Evolutionary conservation across 331 rosid genomes (phyloP).

Genomic region (Cydonia oblonga): DNA sequence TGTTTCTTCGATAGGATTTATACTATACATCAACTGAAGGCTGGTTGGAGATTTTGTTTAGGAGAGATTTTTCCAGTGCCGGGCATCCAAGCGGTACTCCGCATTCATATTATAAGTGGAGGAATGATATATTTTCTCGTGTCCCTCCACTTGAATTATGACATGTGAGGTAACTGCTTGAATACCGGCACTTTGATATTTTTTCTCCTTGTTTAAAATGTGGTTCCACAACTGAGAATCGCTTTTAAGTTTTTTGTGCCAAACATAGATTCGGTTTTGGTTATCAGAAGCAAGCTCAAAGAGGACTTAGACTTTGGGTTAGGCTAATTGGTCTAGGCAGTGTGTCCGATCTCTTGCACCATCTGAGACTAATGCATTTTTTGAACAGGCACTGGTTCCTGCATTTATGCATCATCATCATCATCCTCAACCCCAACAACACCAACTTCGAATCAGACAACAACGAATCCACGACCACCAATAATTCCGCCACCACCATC

Average conservation of each 20-base stretch:
- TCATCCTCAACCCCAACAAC: conserved; percentile 6
- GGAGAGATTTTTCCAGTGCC: too few relatives aligned
- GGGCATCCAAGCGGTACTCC: too few relatives aligned
- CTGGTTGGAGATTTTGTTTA: too few relatives aligned
- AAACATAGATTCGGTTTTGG: neutral
- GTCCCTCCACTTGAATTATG: too few relatives aligned
- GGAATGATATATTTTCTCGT: too few relatives aligned
- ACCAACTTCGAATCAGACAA: conserved; percentile 3
- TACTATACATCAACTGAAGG: too few relatives aligned
- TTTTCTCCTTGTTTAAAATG: too few relatives aligned
- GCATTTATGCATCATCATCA: conserved; percentile 48
- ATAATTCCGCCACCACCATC: conserved; percentile 9
- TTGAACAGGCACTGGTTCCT: conserved; percentile 64
- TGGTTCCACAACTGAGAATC: fast-evolving
- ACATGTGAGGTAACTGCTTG: too few relatives aligned
- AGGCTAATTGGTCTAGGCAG: neutral
- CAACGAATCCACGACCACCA: conserved; percentile 15
- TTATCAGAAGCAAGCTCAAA: neutral
- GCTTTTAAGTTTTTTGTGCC: neutral
- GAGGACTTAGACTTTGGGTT: neutral
- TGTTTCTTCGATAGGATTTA: neutral
- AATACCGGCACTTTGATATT: too few relatives aligned
- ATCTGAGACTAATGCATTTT: neutral
- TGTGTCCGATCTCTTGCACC: neutral
- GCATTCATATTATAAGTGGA: too few relatives aligned